Evolutionary conservation across 257 asterid genomes (phyloP), one percentile per base, ranked within the genome.

Genomic region (Solanum lycopersicoides): DNA sequence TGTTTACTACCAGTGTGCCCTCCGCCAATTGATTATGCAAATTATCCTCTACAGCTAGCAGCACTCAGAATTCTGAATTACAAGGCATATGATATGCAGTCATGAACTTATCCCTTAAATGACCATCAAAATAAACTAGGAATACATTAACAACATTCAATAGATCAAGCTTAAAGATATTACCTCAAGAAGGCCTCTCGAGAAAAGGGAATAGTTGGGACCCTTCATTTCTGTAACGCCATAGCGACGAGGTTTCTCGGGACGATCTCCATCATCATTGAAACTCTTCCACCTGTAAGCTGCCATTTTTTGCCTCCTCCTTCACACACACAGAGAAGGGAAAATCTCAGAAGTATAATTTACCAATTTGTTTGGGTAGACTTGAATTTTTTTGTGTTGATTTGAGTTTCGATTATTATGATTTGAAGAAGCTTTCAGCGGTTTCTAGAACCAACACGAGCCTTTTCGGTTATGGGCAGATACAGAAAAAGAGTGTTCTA

Each of bases 151-250:
- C 15, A 60, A 10, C 69, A 28, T 65, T 45, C 71, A 13, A 34
- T 21, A 56, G 32, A 83, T 59, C 63, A 32, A 32, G 71, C 30
- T 83, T 23, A 21, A 69, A 65, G 25, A 3, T 20, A 39, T 56
- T 35, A 95, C 99, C 98, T 95, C 93, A 75, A 94, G 92, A 69
- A 86, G 92, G 84, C 90, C 92, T 79, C 93, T 95, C 37, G 98
- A 94, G 93, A 95, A 92, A 60, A 95, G 95, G 68, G 98, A 94
- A 88, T 90, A 90, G 88, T 93, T 91, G 21, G 98, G 98, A 15
- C 97, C 93, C 84, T 95, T 90, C 90, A 96, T 91, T 91, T 95
- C 98, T 80, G 99, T 96, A 91, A 95, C 97, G 32, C 98, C 99
- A 53, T 56, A 95, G 3, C 90, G 89, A 88, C 99, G 88, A 5